Percentiles rank a stretch among this genome's conserved stretches.
These are phyloP conservation scores for Erodium moschatum DNA, from an alignment of 441 rosid species.

Conservation along the genomic window DNA sequence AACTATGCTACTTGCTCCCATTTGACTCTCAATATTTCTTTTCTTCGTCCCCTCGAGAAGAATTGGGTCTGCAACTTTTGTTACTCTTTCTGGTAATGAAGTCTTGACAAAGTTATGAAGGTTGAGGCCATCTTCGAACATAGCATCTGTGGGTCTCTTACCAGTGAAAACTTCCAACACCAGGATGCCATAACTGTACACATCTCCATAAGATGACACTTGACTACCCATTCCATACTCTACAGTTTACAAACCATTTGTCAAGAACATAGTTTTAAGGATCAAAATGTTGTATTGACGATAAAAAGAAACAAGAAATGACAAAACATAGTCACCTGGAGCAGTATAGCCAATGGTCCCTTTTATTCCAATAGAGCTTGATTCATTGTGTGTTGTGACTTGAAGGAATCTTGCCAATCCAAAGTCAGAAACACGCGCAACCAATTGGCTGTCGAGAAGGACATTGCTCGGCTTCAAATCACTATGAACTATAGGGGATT, in stretches of 20 bases:
- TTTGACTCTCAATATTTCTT: neutral
- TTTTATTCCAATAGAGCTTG: conserved; percentile 4
- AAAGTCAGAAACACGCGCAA: conserved; percentile 14
- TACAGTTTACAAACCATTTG: neutral
- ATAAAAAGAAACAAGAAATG: neutral
- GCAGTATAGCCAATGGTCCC: conserved; percentile 16
- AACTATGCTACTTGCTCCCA: neutral
- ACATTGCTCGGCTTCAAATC: conserved; percentile 18
- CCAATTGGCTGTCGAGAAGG: conserved; percentile 11
- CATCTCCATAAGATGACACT: conserved; percentile 7
- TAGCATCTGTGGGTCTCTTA: conserved; percentile 11
- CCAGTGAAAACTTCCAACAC: conserved; percentile 13
- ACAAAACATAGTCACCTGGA: conserved; percentile 16
- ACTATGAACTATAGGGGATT: neutral
- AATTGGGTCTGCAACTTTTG: neutral
- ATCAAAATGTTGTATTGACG: neutral
- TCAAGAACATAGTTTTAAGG: neutral
- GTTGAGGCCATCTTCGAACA: conserved; percentile 14
- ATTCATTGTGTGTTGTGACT: accelerated
- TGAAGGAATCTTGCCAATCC: conserved; percentile 6
- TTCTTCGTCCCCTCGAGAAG: neutral
- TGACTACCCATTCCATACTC: conserved; percentile 16
- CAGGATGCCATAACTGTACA: conserved; percentile 14
- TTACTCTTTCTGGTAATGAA: conserved; percentile 5
- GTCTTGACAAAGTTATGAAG: neutral